Evolutionary conservation across 768 basidiomycete genomes (phyloP).

Genomic region (Kwoniella mangroviensis): DNA sequence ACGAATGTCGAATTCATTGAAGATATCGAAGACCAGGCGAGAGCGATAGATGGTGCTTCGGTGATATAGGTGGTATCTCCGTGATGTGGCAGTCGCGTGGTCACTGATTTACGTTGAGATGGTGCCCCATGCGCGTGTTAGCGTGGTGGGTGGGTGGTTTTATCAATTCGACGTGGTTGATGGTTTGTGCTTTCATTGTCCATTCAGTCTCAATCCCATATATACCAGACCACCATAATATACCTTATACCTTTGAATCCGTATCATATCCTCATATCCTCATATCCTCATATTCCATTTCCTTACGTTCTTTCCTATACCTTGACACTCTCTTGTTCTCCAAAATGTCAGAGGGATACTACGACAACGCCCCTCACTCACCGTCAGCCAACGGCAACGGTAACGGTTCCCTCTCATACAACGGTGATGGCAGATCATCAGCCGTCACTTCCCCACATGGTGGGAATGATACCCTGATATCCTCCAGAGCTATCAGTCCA

Average conservation of each 20-base stretch:
- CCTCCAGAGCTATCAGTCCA: constrained; percentile 20
- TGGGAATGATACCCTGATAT: not conserved
- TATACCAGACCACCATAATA: not conserved
- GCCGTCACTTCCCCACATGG: constrained; percentile 21
- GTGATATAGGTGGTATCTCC: not conserved
- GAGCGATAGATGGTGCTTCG: not conserved
- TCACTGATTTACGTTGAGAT: not conserved
- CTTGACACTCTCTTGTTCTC: not conserved
- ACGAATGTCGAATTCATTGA: no score
- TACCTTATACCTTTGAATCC: constrained; percentile 4
- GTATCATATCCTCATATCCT: constrained; percentile 10
- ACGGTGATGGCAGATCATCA: constrained; percentile 16
- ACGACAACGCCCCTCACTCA: constrained; percentile 33
- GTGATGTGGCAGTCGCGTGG: constrained; percentile 13
- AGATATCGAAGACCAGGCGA: not conserved
- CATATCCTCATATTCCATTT: constrained; percentile 11
- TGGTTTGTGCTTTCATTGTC: constrained; percentile 5
- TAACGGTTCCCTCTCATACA: constrained; percentile 16
- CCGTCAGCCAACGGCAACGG: constrained; percentile 28
- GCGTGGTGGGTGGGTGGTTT: not conserved
- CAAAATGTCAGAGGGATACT: constrained; percentile 44
- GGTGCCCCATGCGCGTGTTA: constrained; percentile 24
- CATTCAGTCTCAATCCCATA: constrained; percentile 8
- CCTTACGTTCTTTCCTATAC: not conserved
- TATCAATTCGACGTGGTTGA: not conserved